These are phyloP conservation scores for Pyrenochaeta sp. DNA, from an alignment of 2,329 filamentous ascomycete genomes.

Conservation along the genomic window DNA sequence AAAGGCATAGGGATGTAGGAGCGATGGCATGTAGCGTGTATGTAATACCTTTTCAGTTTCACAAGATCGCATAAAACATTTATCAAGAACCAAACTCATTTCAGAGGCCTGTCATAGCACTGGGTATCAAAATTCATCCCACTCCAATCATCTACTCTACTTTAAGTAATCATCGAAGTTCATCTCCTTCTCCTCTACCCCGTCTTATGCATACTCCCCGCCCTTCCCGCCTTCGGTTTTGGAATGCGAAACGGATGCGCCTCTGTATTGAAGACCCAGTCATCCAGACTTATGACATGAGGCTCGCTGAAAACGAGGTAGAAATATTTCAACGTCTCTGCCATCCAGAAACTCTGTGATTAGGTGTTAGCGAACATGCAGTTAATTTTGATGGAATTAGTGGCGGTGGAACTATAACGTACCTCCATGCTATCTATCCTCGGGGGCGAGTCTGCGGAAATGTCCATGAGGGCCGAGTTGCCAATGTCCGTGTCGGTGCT, in stretches of 20 bases:
- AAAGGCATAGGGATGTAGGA: too few relatives aligned
- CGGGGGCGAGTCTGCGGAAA: constrained; percentile 48
- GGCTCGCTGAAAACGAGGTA: constrained; percentile 57
- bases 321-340: constrained; percentile 60
- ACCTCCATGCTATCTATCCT: constrained; percentile 56
- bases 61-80: too few relatives aligned
- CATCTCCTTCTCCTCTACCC: constrained; percentile 1
- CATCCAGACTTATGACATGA: constrained; percentile 53
- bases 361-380: constrained; percentile 17
- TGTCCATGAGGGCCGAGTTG: constrained; percentile 55
- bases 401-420: too few relatives aligned
- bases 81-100: too few relatives aligned
- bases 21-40: too few relatives aligned
- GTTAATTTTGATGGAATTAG: too few relatives aligned
- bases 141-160: too few relatives aligned
- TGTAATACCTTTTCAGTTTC: too few relatives aligned
- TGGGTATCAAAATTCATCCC: too few relatives aligned
- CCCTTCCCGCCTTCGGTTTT: constrained; percentile 15
- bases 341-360: constrained; percentile 56
- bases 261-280: constrained; percentile 57
- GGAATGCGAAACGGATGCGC: constrained; percentile 55
- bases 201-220: too few relatives aligned
- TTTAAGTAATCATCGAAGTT: too few relatives aligned
- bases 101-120: too few relatives aligned
- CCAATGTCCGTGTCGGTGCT: constrained; percentile 54